Percentiles rank a stretch among this genome's conserved stretches.
phyloP scores from a whole-genome alignment of 306 rosid species.

The Quillaja saponaria region DNA sequence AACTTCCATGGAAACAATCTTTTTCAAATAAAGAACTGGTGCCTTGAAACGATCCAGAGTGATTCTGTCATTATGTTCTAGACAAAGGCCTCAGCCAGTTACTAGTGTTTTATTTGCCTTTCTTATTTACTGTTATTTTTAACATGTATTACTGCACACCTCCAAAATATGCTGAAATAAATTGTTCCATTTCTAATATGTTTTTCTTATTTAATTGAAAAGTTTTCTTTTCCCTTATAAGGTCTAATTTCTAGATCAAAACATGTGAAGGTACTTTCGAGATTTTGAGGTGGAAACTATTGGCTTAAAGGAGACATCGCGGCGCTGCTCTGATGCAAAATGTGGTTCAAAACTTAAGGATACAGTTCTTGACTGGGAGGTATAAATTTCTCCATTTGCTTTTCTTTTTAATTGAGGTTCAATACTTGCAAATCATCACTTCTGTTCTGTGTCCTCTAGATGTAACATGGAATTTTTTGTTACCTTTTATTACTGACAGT shows the following conservation, averaged over 20 bases:
- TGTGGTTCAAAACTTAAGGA: slow-evolving; percentile 85
- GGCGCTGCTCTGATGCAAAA: slow-evolving; percentile 68
- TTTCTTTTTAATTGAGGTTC: slow-evolving; percentile 22
- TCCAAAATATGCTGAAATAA: too few species aligned
- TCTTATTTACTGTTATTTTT: too few species aligned
- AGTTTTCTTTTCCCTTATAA: neutral
- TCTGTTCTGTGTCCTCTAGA: too few species aligned
- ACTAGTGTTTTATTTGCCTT: too few species aligned
- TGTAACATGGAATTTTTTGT: slow-evolving; percentile 19
- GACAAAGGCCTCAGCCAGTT: too few species aligned
- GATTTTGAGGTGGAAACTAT: slow-evolving; percentile 97
- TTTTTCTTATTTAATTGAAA: too few species aligned
- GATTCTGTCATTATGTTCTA: too few species aligned
- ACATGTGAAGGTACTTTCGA: slow-evolving; percentile 69
- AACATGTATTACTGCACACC: too few species aligned
- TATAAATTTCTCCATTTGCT: slow-evolving; percentile 37
- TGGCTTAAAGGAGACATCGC: slow-evolving; percentile 88
- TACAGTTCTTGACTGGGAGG: slow-evolving; percentile 99
- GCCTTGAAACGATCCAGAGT: too few species aligned
- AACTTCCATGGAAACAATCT: too few species aligned
- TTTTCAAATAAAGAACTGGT: too few species aligned
- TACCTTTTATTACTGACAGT: slow-evolving; percentile 21
- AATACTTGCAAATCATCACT: slow-evolving; percentile 10
- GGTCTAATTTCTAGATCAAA: slow-evolving; percentile 29
- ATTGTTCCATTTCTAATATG: too few species aligned